phyloP scores from a whole-genome alignment of 495 filamentous ascomycete genomes.

The Neurospora terricola region DNA sequence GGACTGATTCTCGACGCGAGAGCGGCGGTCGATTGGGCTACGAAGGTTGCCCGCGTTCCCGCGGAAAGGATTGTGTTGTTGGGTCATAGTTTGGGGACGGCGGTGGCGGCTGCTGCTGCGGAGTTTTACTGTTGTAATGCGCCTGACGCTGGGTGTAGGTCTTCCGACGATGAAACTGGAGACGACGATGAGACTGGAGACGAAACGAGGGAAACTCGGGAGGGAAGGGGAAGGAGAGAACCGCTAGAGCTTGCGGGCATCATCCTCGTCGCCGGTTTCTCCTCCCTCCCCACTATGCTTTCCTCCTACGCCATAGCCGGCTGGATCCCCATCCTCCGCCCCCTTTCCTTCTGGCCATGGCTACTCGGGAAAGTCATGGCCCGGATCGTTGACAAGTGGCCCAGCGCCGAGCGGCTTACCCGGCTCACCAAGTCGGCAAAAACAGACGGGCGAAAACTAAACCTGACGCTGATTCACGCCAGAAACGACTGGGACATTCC shows the following conservation, averaged over 20 bases:
- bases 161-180: background rate
- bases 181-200: background rate
- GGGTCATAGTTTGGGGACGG: constrained; percentile 88
- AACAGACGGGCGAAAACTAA: constrained; percentile 33
- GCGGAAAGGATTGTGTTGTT: constrained; percentile 65
- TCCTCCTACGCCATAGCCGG: constrained; percentile 56
- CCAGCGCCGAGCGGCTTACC: constrained; percentile 33
- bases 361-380: constrained; percentile 28
- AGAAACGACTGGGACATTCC: constrained; percentile 70
- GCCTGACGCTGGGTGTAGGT: background rate
- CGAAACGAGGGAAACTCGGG: too few species aligned
- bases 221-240: constrained; percentile 9
- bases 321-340: constrained; percentile 66
- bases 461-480: constrained; percentile 67
- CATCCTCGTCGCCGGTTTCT: constrained; percentile 72
- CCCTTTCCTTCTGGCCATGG: constrained; percentile 43
- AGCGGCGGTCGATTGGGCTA: constrained; percentile 60
- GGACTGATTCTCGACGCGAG: constrained; percentile 76
- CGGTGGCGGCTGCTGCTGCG: constrained; percentile 60
- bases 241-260: constrained; percentile 55
- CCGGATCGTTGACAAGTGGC: constrained; percentile 45
- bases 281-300: constrained; percentile 59
- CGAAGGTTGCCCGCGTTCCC: constrained; percentile 51
- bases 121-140: constrained; percentile 43
- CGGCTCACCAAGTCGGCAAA: constrained; percentile 36